phyloP scores from a whole-genome alignment of 108 stramenopile species.

The Nitzschia sp. region DNA sequence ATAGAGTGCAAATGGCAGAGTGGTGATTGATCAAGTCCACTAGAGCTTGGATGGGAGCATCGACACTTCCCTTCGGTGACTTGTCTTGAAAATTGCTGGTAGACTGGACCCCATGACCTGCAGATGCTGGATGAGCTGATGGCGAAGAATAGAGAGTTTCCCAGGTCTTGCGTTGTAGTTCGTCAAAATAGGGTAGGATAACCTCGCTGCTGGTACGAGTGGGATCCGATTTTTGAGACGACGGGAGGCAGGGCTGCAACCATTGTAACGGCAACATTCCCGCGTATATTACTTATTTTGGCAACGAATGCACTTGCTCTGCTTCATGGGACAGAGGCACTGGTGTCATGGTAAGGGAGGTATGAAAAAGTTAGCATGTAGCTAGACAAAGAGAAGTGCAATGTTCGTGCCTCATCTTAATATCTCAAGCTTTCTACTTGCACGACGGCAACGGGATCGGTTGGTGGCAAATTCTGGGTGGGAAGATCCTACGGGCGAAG shows the following conservation, averaged over 20 bases:
- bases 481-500: no score
- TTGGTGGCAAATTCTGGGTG: no score
- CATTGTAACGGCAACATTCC: constrained; percentile 8
- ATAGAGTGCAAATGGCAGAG: constrained; percentile 72
- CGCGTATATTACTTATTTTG: no score
- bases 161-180: constrained; percentile 40
- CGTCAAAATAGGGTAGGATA: constrained; percentile 40
- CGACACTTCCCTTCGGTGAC: constrained; percentile 84
- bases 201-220: neutral
- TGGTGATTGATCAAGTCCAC: constrained; percentile 80
- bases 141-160: constrained; percentile 23
- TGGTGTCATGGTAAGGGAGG: no score
- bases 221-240: no score
- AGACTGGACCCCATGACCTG: neutral
- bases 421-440: no score
- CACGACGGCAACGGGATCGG: no score
- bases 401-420: no score
- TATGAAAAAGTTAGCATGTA: no score
- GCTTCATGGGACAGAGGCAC: no score
- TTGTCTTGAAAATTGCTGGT: constrained; percentile 45
- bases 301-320: no score
- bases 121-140: neutral
- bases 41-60: constrained; percentile 69
- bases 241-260: neutral
- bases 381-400: no score